Percentiles rank a stretch among this genome's conserved stretches.
Evolutionary conservation across 192 early-diverging fungal genomes (phyloP).

Genomic region (Backusella tuberculispora): DNA sequence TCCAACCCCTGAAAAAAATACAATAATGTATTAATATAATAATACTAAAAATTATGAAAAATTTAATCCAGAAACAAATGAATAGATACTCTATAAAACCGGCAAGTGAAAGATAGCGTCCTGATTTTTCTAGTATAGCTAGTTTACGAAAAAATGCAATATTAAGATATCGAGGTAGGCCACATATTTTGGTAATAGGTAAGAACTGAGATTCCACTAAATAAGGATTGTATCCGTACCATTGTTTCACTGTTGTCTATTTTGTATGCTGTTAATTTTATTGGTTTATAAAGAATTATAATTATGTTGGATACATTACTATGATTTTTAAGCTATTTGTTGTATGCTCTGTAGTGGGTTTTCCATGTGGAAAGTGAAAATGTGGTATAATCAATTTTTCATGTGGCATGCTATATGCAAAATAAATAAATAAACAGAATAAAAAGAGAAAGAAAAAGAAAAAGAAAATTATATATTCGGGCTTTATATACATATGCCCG

Average conservation of each 20-base stretch:
- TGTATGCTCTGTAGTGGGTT: background rate
- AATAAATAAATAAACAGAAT: background rate
- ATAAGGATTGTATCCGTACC: slow-evolving; percentile 10
- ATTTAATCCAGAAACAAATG: slow-evolving; percentile 20
- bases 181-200: slow-evolving; percentile 48
- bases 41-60: slow-evolving; percentile 39
- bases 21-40: slow-evolving; percentile 27
- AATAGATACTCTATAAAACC: slow-evolving; percentile 10
- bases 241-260: slow-evolving; percentile 23
- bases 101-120: background rate
- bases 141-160: slow-evolving; percentile 62
- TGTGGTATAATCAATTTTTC: background rate
- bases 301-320: background rate
- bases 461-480: background rate
- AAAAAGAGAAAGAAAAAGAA: background rate
- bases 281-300: background rate
- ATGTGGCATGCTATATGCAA: background rate
- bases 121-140: slow-evolving; percentile 17
- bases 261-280: background rate
- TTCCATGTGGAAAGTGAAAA: slow-evolving; percentile 26
- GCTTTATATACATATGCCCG: background rate
- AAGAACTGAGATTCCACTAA: slow-evolving; percentile 30
- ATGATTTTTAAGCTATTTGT: background rate
- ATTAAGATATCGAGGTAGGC: slow-evolving; percentile 70
- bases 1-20: slow-evolving; percentile 44